These are phyloP conservation scores for Xerophyta viscosa DNA, from an alignment of 106 monocot species.

Conservation along the genomic window DNA sequence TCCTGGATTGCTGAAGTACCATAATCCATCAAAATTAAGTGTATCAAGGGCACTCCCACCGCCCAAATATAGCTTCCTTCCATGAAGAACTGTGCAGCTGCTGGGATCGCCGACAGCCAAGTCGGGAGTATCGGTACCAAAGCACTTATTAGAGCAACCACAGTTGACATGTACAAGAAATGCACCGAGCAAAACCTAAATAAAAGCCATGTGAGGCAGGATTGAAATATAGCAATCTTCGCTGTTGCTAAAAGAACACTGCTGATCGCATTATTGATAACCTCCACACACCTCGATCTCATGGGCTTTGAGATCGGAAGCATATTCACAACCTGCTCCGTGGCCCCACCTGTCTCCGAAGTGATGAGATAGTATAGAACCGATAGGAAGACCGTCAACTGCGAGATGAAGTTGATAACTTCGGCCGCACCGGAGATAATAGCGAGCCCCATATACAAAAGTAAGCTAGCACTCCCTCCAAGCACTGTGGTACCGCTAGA, in stretches of 20 bases:
- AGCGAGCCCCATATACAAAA: conserved; percentile 23
- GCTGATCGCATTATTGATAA: conserved; percentile 52
- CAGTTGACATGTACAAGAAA: conserved; percentile 58
- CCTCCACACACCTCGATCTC: conserved; percentile 35
- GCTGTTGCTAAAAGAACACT: conserved; percentile 55
- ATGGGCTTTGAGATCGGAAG: conserved; percentile 38
- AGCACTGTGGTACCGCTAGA: conserved; percentile 41
- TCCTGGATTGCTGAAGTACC: conserved; percentile 49
- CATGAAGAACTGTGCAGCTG: conserved; percentile 35
- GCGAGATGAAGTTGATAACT: conserved; percentile 53
- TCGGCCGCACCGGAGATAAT: conserved; percentile 55
- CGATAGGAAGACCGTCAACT: conserved; percentile 63
- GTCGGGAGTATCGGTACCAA: conserved; percentile 45
- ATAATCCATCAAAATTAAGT: conserved; percentile 58
- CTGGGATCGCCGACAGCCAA: conserved; percentile 49
- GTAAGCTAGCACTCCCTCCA: conserved; percentile 45
- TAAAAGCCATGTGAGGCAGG: conserved; percentile 52
- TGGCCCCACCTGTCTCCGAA: conserved; percentile 49
- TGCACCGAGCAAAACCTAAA: conserved; percentile 56
- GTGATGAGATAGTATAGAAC: conserved; percentile 64
- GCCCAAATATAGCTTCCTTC: conserved; percentile 51
- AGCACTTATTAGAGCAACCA: conserved; percentile 37
- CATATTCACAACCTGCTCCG: conserved; percentile 48
- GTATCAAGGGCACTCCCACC: conserved; percentile 17
- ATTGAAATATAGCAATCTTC: conserved; percentile 57